A percentile compares a stretch with the other conserved stretches of the same genome.
Conservation (phyloP, 768 basidiomycete genomes). For the Tylopilus rubrobrunneus region DNA sequence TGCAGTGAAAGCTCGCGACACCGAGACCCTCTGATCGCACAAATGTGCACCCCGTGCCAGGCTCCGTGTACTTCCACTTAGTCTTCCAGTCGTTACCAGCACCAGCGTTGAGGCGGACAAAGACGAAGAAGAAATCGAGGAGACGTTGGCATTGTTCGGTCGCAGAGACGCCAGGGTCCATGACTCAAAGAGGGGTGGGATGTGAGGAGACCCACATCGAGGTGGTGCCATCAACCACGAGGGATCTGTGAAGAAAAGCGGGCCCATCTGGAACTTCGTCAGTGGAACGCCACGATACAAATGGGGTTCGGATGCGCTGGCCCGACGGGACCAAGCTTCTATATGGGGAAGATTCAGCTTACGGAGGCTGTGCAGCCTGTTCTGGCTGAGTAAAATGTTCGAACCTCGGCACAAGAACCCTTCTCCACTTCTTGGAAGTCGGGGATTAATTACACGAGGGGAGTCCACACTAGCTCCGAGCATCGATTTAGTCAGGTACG, state of each 20-base stretch:
- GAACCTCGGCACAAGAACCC: conserved; percentile 69
- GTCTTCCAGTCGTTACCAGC: conserved; percentile 80
- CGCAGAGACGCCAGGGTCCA: conserved; percentile 49
- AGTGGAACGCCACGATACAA: neutral
- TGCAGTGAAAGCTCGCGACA: conserved; percentile 84
- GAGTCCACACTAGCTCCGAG: conserved; percentile 1
- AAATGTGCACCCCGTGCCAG: conserved; percentile 48
- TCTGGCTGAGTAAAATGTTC: conserved; percentile 81
- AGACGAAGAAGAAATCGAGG: conserved; percentile 86
- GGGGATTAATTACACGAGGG: conserved; percentile 49
- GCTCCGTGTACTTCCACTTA: conserved; percentile 76
- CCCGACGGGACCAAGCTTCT: neutral
- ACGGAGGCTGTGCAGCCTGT: conserved; percentile 76
- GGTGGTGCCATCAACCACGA: conserved; percentile 87
- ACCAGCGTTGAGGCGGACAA: conserved; percentile 92
- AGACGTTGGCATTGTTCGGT: conserved; percentile 68
- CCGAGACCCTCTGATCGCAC: conserved; percentile 78
- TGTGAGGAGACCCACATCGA: conserved; percentile 65
- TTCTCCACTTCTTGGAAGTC: conserved; percentile 73
- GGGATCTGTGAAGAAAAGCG: conserved; percentile 54
- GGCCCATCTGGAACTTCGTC: neutral
- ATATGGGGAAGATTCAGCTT: conserved; percentile 21
- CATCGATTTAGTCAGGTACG: neutral
- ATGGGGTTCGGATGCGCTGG: neutral
- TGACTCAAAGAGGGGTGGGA: conserved; percentile 54